phyloP scores from a whole-genome alignment of 2,329 filamentous ascomycete species.

The Seiridium cupressi region DNA sequence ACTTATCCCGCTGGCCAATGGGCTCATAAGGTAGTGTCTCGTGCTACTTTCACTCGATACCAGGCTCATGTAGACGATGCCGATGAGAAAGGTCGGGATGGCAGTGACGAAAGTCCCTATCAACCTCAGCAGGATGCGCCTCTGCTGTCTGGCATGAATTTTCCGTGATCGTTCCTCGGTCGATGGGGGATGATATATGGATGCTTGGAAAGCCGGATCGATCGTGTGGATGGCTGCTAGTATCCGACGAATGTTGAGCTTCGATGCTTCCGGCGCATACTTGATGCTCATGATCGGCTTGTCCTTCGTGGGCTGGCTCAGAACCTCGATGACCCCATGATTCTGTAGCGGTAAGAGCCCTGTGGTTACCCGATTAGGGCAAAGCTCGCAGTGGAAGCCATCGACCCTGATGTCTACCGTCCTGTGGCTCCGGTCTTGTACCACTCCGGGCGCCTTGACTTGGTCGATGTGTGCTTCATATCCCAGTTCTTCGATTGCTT shows the following conservation, averaged over 20 bases:
- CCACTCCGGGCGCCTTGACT: slow-evolving; percentile 35
- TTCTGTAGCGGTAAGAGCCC: slow-evolving; percentile 53
- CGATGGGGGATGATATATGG: slow-evolving; percentile 76
- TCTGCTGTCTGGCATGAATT: slow-evolving; percentile 70
- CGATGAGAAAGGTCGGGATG: slow-evolving; percentile 82
- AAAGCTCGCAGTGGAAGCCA: slow-evolving; percentile 75
- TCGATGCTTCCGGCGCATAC: slow-evolving; percentile 64
- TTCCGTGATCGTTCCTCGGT: slow-evolving; percentile 77
- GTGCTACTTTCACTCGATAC: slow-evolving; percentile 57
- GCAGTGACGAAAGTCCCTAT: slow-evolving; percentile 66
- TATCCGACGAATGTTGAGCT: slow-evolving; percentile 74
- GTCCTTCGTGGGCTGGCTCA: slow-evolving; percentile 54
- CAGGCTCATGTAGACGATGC: slow-evolving; percentile 88
- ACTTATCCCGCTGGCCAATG: slow-evolving; percentile 70
- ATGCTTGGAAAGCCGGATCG: slow-evolving; percentile 65
- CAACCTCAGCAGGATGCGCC: slow-evolving; percentile 67
- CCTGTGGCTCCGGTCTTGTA: slow-evolving; percentile 31
- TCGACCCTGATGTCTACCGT: slow-evolving; percentile 65
- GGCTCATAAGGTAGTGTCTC: slow-evolving; percentile 66
- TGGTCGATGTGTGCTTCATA: slow-evolving; percentile 62
- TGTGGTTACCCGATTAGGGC: slow-evolving; percentile 56
- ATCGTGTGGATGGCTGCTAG: slow-evolving; percentile 63
- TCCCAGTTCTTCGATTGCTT: slow-evolving; percentile 61
- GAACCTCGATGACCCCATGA: slow-evolving; percentile 48
- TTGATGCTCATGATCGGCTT: slow-evolving; percentile 67